Conservation (phyloP, 306 rosid species). For the Trifolium fragiferum region DNA sequence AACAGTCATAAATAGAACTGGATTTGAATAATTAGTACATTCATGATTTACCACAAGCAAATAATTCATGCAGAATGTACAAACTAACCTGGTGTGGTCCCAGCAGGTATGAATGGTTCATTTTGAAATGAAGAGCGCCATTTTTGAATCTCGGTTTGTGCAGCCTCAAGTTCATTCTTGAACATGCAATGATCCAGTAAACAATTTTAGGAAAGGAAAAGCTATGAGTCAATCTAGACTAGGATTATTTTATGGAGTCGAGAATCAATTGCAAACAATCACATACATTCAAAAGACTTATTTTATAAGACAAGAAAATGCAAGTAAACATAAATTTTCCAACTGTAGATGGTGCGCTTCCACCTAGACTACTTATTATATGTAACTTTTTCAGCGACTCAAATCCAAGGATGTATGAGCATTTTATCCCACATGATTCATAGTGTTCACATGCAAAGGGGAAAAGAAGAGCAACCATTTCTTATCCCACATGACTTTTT, state of each 20-base stretch:
- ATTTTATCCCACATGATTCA: neutral
- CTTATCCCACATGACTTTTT: neutral
- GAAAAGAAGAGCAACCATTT: too few species aligned
- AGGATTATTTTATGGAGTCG: neutral
- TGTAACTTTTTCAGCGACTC: constrained; percentile 1
- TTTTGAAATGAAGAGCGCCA: constrained; percentile 82
- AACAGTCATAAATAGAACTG: constrained; percentile 9
- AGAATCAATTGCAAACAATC: constrained; percentile 2
- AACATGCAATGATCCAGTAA: constrained; percentile 39
- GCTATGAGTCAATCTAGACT: constrained; percentile 17
- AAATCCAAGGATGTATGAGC: neutral
- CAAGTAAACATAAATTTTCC: neutral
- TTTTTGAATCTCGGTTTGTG: constrained; percentile 72
- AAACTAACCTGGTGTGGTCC: constrained; percentile 76
- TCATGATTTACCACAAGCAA: constrained; percentile 4
- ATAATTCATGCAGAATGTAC: constrained; percentile 15
- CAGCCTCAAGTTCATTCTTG: constrained; percentile 77
- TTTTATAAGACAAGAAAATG: neutral
- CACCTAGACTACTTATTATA: constrained; percentile 4
- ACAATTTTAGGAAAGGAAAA: constrained; percentile 4
- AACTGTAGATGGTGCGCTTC: neutral
- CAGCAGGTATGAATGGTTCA: constrained; percentile 73
- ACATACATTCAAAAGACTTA: neutral
- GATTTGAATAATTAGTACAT: constrained; percentile 20
- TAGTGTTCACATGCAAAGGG: neutral